phyloP scores from a whole-genome alignment of 768 basidiomycete genomes.

The Termitomyces sp. region DNA sequence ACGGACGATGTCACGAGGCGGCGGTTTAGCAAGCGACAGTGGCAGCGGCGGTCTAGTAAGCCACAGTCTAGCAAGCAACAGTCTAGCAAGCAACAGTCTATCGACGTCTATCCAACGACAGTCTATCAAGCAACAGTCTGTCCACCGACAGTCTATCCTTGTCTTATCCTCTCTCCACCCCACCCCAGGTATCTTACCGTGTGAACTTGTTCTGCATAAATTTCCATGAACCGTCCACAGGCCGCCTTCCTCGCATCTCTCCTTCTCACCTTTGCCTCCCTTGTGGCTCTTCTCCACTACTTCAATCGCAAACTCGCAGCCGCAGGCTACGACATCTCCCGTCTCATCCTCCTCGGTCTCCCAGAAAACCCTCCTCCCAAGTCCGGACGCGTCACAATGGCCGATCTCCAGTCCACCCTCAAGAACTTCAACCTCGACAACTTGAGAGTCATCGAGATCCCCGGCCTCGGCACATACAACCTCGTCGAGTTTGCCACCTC shows the following conservation, averaged over 20 bases:
- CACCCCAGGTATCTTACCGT: constrained; percentile 6
- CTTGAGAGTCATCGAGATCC: constrained; percentile 31
- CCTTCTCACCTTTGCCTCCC: constrained; percentile 39
- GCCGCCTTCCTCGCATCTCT: constrained; percentile 53
- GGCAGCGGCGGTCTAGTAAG: too few relatives aligned
- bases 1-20: not conserved
- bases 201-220: constrained; percentile 6
- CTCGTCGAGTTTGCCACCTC: constrained; percentile 32
- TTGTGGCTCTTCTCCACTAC: constrained; percentile 41
- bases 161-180: not conserved
- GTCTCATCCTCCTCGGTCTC: constrained; percentile 63
- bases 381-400: constrained; percentile 11
- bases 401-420: constrained; percentile 18
- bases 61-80: too few relatives aligned
- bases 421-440: constrained; percentile 22
- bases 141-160: too few relatives aligned
- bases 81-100: too few relatives aligned
- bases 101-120: too few relatives aligned
- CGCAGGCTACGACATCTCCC: constrained; percentile 54
- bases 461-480: constrained; percentile 32
- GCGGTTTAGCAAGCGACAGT: too few relatives aligned
- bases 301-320: constrained; percentile 40
- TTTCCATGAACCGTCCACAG: constrained; percentile 55
- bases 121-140: too few relatives aligned
- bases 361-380: constrained; percentile 21